Evolutionary conservation across 2,329 filamentous ascomycete species (phyloP).

Genomic region (Fusarium compactum): DNA sequence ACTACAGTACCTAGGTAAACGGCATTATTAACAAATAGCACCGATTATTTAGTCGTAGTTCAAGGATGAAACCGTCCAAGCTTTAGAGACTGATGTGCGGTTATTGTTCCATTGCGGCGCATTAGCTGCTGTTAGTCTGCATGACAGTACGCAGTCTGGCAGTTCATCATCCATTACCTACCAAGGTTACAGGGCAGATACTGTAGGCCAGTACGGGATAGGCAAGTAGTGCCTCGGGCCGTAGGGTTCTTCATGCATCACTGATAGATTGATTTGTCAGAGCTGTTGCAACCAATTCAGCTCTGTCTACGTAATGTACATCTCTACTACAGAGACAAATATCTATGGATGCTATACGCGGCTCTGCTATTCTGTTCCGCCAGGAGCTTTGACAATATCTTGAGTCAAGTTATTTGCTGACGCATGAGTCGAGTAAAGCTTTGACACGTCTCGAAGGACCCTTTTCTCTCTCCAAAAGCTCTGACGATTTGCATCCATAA

Average conservation of each 20-base stretch:
- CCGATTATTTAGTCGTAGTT: slow-evolving; percentile 12
- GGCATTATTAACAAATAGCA: slow-evolving; percentile 29
- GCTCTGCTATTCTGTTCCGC: background rate
- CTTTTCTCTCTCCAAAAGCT: slow-evolving; percentile 1
- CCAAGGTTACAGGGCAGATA: background rate
- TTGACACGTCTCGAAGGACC: slow-evolving; percentile 5
- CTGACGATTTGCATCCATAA: slow-evolving; percentile 8
- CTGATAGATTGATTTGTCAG: slow-evolving; percentile 43
- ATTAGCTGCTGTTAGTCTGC: background rate
- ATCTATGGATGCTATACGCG: background rate
- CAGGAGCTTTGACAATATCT: background rate
- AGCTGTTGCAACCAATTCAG: slow-evolving; percentile 10
- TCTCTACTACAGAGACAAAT: background rate
- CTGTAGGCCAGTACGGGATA: background rate
- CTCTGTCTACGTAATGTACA: background rate
- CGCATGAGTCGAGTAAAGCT: background rate
- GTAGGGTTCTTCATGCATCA: slow-evolving; percentile 35
- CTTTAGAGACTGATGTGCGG: slow-evolving; percentile 25
- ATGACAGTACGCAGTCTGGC: background rate
- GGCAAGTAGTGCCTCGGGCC: slow-evolving; percentile 33
- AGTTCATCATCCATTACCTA: no score
- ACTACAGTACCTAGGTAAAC: background rate
- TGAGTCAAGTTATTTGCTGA: background rate
- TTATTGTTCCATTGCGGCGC: slow-evolving; percentile 34
- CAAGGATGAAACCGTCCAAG: slow-evolving; percentile 23